Evolutionary conservation across 2,329 filamentous ascomycete species (phyloP), one percentile per base, ranked within the genome.

Genomic region (Fusarium nematophilum): DNA sequence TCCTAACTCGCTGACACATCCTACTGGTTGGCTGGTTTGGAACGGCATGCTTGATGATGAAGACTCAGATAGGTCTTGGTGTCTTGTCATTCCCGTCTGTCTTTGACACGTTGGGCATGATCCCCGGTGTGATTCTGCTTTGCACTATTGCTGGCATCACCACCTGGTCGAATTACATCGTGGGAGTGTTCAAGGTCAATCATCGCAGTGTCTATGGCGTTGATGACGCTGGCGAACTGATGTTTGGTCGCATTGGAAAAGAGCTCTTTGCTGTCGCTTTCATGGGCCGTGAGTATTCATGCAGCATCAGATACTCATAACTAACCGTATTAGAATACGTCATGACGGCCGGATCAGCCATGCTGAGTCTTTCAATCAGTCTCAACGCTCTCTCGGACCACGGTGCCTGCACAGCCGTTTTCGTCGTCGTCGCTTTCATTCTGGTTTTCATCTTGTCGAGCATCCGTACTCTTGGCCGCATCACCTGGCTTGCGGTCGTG

Each of bases 171-270:
- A 36, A 40, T 29, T 49, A 78, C 55, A 78, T 81, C 13, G 72
- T 82, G 8, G 80, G 79, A 9, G 67, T 72, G 10, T 84, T 84
- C 73, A 84, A 84, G 65, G 61, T 80, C 23, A 69, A 71, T 14
- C 82, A 84, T 62, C 76, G 75, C 2, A 74, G 80, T 30, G 79
- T 84, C 2, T 84, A 84, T 62, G 76, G 79, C 27, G 81, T 84
- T 53, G 81, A 83, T 47, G 82, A 84, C 57, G 81, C 78, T 3
- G 82, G 81, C 18, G 60, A 60, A 4, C 71, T 82, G 34, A 71
- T 84, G 7, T 80, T 82, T 59, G 81, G 82, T 13, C 74, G 70
- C 3, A 48, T 75, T 6, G 80, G 81, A 1, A 74, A 77, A 3
- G 77, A 78, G 46, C 38, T 79, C 17, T 73, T 83, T 31, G 75